Evolutionary conservation across 495 filamentous ascomycete species (phyloP).

Genomic region (Coniosporium apollinis): DNA sequence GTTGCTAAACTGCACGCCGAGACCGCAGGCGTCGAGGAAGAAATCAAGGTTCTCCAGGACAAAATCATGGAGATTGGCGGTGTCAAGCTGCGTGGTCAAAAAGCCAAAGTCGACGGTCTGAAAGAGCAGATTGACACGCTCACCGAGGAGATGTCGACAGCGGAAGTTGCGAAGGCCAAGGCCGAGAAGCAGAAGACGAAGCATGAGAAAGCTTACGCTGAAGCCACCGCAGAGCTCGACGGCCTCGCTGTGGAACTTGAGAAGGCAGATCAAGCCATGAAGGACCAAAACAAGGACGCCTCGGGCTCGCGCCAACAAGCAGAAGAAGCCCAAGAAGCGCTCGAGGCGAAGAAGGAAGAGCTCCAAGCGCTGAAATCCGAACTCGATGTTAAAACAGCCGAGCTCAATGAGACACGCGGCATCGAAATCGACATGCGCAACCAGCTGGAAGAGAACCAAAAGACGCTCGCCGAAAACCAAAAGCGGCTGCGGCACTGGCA

Average conservation of each 20-base stretch:
- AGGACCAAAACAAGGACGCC: slow-evolving; percentile 56
- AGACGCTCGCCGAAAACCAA: slow-evolving; percentile 71
- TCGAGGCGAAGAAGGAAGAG: slow-evolving; percentile 66
- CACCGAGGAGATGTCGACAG: slow-evolving; percentile 62
- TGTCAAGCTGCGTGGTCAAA: slow-evolving; percentile 76
- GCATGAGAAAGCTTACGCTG: slow-evolving; percentile 61
- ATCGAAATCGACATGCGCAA: slow-evolving; percentile 97
- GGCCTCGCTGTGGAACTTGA: slow-evolving; percentile 53
- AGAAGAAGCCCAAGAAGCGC: slow-evolving; percentile 67
- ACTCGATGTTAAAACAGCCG: slow-evolving; percentile 69
- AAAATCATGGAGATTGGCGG: slow-evolving; percentile 98
- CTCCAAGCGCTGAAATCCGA: slow-evolving; percentile 65
- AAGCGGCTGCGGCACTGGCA: slow-evolving; percentile 72
- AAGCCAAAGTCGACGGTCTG: slow-evolving; percentile 79
- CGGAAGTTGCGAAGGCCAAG: slow-evolving; percentile 74
- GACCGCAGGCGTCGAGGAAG: slow-evolving; percentile 70
- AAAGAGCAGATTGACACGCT: slow-evolving; percentile 73
- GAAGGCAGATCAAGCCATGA: slow-evolving; percentile 55
- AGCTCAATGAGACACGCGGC: slow-evolving; percentile 78
- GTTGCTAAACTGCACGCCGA: slow-evolving; percentile 64
- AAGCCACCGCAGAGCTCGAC: slow-evolving; percentile 60
- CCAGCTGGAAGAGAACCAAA: slow-evolving; percentile 90
- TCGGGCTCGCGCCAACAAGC: slow-evolving; percentile 55
- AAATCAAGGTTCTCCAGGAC: slow-evolving; percentile 79
- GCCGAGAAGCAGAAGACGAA: slow-evolving; percentile 84